phyloP scores from a whole-genome alignment of 1,284 basidiomycete species.

The Fistulinella cinereoalba region DNA sequence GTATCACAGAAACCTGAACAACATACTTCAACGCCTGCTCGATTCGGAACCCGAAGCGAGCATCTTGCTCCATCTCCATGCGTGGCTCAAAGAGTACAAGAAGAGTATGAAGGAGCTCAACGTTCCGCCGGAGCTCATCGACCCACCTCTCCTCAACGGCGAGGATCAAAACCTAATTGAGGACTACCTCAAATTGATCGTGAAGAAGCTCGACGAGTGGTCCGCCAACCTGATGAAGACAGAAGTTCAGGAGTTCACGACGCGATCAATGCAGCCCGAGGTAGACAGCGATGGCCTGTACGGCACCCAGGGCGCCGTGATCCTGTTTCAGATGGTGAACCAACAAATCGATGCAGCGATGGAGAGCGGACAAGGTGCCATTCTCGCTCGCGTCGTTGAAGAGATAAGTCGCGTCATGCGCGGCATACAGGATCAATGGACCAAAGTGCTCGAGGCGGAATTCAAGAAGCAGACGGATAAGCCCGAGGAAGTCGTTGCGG shows the following conservation, averaged over 20 bases:
- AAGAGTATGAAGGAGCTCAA: constrained; percentile 93
- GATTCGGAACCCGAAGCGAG: constrained; percentile 82
- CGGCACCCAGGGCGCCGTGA: constrained; percentile 88
- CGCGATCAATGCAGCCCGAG: constrained; percentile 85
- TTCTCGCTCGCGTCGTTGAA: constrained; percentile 87
- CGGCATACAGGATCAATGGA: constrained; percentile 87
- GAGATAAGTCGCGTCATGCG: constrained; percentile 92
- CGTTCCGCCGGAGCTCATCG: constrained; percentile 77
- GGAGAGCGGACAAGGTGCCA: constrained; percentile 93
- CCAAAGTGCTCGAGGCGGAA: constrained; percentile 80
- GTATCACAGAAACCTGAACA: constrained; percentile 90
- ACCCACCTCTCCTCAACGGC: constrained; percentile 89
- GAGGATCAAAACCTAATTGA: constrained; percentile 93
- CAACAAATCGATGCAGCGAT: constrained; percentile 95
- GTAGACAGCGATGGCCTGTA: constrained; percentile 87
- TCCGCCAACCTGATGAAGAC: constrained; percentile 90
- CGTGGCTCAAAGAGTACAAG: constrained; percentile 95
- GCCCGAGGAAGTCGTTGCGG: constrained; percentile 85
- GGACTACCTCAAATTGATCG: constrained; percentile 92
- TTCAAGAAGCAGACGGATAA: constrained; percentile 86
- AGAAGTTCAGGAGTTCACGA: constrained; percentile 83
- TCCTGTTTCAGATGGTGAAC: constrained; percentile 98
- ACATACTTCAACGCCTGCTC: constrained; percentile 70
- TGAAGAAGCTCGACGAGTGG: constrained; percentile 98
- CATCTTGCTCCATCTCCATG: constrained; percentile 81